A percentile compares a stretch with the other conserved stretches of the same genome.
phyloP scores from a whole-genome alignment of 2,329 filamentous ascomycete genomes.

The Fusarium sp. region DNA sequence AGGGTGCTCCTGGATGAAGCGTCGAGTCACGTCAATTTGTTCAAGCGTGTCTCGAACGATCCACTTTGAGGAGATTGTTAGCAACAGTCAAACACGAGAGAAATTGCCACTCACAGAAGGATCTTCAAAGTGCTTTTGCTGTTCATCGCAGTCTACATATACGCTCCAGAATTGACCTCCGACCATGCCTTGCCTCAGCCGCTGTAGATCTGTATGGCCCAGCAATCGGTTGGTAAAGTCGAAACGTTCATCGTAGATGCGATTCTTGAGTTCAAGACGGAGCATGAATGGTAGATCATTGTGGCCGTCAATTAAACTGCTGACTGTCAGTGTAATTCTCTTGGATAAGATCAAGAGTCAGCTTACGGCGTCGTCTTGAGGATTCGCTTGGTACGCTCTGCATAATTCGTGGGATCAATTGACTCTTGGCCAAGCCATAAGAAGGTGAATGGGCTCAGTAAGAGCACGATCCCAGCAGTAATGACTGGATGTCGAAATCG shows the following conservation, averaged over 20 bases:
- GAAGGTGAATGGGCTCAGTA: constrained; percentile 14
- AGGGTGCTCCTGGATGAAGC: constrained; percentile 42
- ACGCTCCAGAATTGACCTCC: constrained; percentile 47
- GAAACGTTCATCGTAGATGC: constrained; percentile 26
- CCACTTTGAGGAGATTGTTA: constrained; percentile 16
- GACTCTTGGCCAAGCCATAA: constrained; percentile 6
- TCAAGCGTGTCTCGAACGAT: constrained; percentile 35
- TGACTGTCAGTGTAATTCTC: neutral
- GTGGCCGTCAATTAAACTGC: constrained; percentile 44
- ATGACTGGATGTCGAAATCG: constrained; percentile 10
- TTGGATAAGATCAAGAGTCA: neutral
- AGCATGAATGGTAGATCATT: constrained; percentile 46
- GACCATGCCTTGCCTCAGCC: constrained; percentile 43
- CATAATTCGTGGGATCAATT: constrained; percentile 21
- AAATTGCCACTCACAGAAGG: constrained; percentile 25
- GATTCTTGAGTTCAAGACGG: constrained; percentile 44
- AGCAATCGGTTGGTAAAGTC: constrained; percentile 30
- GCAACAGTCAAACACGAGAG: neutral
- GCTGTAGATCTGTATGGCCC: constrained; percentile 42
- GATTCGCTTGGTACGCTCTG: constrained; percentile 23
- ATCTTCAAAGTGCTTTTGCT: constrained; percentile 40
- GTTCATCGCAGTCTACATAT: constrained; percentile 39
- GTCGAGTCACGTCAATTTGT: constrained; percentile 48
- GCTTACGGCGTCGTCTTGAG: constrained; percentile 21
- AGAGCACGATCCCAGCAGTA: constrained; percentile 4